Base-by-base conservation (phyloP, 441 rosid genomes). In the Croton laevigatus region DNA sequence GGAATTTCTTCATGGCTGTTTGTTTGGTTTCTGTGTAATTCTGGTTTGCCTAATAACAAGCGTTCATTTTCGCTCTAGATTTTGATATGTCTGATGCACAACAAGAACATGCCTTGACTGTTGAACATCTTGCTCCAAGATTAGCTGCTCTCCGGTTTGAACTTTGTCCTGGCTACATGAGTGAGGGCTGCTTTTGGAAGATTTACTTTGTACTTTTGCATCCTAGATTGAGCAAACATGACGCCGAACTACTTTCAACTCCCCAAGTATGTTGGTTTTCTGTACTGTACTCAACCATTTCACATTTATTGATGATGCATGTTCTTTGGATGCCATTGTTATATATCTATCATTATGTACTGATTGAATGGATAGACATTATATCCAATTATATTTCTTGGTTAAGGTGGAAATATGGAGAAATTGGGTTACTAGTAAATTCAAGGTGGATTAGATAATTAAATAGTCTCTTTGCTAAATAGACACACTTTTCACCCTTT, bases 171-270 rank as follows among this genome's bases (percentile, higher is more conserved):
- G 87, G 87, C 16, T 86, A 84, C 79, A 89, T 89, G 93, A 94
- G 93, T 64, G 98, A 92, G 45, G 77, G 79, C 73, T 85, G 96
- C 88, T 92, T 94, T 78, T 94, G 99, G 98, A 92, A 85, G 87
- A 89, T 94, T 58, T 94, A 92, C 80, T 94, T 92, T 80, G 91
- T 92, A 0, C 94, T 94, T 76, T 52, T 89, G 80, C 96, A 90
- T 76, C 99, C 99, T 51, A 83, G 87, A 65, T 89, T 92, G 66
- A 82, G 71, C 69, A 86, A 90, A 78, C 77, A 86, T 19, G 97
- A 90, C 70, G 93, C 99, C 0, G 83, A 81, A 59, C 84, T 87
- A 74, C 79, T 94, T 74, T 89, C 96, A n/a, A 92, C 94, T 74
- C 87, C 96, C 62, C 94, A 87, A 77, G 98, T 92, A 74, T 74